Percentiles rank a stretch among this genome's conserved stretches.
These are phyloP conservation scores for Grammothele lineata DNA, from an alignment of 768 basidiomycete genomes.

Conservation along the genomic window DNA sequence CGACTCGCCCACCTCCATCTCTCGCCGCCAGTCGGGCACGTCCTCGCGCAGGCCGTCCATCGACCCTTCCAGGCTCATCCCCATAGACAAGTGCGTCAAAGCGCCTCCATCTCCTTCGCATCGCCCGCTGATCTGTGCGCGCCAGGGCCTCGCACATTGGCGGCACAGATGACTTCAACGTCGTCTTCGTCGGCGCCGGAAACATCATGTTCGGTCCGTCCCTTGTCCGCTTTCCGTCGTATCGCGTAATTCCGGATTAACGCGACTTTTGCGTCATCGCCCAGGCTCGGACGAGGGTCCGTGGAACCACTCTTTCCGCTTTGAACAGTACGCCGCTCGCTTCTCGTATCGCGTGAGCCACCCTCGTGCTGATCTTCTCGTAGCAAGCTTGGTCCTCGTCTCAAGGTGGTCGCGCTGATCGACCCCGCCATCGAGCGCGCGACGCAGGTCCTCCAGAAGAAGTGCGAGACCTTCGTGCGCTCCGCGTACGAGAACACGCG, in stretches of 20 bases:
- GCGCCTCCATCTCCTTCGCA: constrained; percentile 10
- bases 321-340: constrained; percentile 64
- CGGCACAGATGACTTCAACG: constrained; percentile 79
- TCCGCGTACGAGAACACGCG: constrained; percentile 90
- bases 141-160: constrained; percentile 45
- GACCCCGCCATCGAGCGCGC: constrained; percentile 88
- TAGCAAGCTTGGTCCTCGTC: constrained; percentile 91
- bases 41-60: constrained; percentile 67
- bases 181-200: constrained; percentile 92
- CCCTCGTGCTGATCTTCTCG: background rate
- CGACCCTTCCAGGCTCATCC: constrained; percentile 70
- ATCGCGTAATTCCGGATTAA: background rate
- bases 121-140: constrained; percentile 11
- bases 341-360: background rate
- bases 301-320: constrained; percentile 90
- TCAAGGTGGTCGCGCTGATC: constrained; percentile 93
- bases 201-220: constrained; percentile 94
- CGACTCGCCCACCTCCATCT: constrained; percentile 17
- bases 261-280: constrained; percentile 2
- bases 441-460: constrained; percentile 74
- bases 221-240: background rate
- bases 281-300: constrained; percentile 86
- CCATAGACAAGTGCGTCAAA: constrained; percentile 66
- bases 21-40: constrained; percentile 17
- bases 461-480: constrained; percentile 89